These are phyloP conservation scores for Aspergillus uvarum DNA, from an alignment of 2,329 filamentous ascomycete species.

Conservation along the genomic window DNA sequence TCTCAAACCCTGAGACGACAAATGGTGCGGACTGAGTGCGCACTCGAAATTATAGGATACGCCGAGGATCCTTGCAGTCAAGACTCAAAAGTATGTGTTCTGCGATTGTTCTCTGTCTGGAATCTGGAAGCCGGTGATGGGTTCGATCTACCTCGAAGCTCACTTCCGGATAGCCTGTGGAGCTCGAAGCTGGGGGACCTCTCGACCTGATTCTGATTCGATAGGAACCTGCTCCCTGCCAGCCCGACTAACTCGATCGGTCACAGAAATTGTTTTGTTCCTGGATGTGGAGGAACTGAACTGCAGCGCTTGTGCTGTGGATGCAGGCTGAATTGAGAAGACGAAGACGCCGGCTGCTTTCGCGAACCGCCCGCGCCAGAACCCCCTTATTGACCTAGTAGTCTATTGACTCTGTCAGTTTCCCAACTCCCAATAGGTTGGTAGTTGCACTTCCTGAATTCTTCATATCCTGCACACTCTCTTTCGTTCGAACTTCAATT, in stretches of 20 bases:
- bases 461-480: background rate
- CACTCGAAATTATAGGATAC: background rate
- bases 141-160: slow-evolving; percentile 1
- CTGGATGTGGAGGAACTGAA: slow-evolving; percentile 4
- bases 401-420: slow-evolving; percentile 6
- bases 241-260: slow-evolving; percentile 6
- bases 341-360: slow-evolving; percentile 13
- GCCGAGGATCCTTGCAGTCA: background rate
- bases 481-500: background rate
- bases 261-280: slow-evolving; percentile 3
- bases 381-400: slow-evolving; percentile 1
- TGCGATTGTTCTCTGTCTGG: background rate
- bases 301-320: slow-evolving; percentile 8
- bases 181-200: background rate
- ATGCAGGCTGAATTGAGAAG: slow-evolving; percentile 13
- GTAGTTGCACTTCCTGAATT: slow-evolving; percentile 4
- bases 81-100: background rate
- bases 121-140: background rate
- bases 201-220: background rate
- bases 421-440: slow-evolving; percentile 4
- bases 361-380: slow-evolving; percentile 9
- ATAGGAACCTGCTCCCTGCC: background rate
- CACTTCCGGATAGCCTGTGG: slow-evolving; percentile 1
- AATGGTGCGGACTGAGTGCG: background rate
- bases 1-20: background rate